A percentile compares a stretch with the other conserved stretches of the same genome.
These are phyloP conservation scores for Fagopyrum esculentum DNA, from an alignment of 148 eudicot species.

Conservation along the genomic window DNA sequence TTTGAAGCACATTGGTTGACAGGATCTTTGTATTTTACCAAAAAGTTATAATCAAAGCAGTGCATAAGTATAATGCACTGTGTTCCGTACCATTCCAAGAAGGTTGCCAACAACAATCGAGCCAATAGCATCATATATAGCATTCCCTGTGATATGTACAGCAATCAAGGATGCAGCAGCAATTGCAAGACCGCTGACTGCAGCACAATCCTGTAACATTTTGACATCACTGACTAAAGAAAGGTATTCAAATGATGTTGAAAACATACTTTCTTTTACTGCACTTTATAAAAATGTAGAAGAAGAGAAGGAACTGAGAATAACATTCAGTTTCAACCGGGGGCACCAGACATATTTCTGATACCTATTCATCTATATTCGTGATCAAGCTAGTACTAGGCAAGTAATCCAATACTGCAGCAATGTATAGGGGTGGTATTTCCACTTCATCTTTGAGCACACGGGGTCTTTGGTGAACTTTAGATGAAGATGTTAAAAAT, in stretches of 20 bases:
- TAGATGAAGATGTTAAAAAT: background rate
- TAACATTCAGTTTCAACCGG: background rate
- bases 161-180: conserved; percentile 93
- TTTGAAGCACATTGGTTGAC: background rate
- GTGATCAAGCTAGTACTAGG: background rate
- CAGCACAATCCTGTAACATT: conserved; percentile 35
- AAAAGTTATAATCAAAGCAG: background rate
- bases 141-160: conserved; percentile 79
- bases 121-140: conserved; percentile 92
- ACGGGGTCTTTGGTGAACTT: background rate
- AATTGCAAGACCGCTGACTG: conserved; percentile 76
- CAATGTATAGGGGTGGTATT: background rate
- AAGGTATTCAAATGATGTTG: background rate
- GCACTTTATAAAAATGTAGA: background rate
- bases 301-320: background rate
- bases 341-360: background rate
- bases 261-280: background rate
- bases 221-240: background rate
- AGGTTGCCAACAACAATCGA: conserved; percentile 91
- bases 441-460: background rate
- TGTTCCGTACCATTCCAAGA: conserved; percentile 69
- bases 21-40: background rate
- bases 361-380: background rate
- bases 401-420: background rate
- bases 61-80: background rate